These are phyloP conservation scores for Allomyces macrogynus DNA, from an alignment of 192 early-diverging fungal genomes.

Conservation along the genomic window DNA sequence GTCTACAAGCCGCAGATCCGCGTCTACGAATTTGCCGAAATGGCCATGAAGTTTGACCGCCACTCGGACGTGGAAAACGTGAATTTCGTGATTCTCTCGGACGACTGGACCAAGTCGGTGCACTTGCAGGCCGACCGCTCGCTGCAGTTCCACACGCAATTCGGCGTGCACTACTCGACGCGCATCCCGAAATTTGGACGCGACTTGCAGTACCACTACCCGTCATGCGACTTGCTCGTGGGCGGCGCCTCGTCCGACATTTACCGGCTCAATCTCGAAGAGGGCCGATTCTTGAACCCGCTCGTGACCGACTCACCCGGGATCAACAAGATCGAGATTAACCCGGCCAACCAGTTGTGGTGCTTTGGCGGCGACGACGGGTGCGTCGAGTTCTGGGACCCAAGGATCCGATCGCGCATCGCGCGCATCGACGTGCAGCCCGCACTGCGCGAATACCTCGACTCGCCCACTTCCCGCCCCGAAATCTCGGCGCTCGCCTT, in stretches of 20 bases:
- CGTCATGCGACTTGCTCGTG: constrained; percentile 76
- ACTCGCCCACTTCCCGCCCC: constrained; percentile 15
- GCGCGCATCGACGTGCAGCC: constrained; percentile 44
- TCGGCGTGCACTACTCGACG: constrained; percentile 81
- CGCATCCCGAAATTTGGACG: constrained; percentile 92
- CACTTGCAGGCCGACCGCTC: constrained; percentile 75
- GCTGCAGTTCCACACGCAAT: constrained; percentile 85
- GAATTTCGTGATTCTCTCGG: constrained; percentile 65
- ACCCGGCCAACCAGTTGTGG: constrained; percentile 82
- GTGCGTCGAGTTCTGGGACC: constrained; percentile 88
- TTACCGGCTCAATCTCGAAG: constrained; percentile 76
- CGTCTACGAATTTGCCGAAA: constrained; percentile 73
- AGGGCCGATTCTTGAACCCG: constrained; percentile 76
- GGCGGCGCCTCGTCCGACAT: constrained; percentile 61
- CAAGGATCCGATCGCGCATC: constrained; percentile 33
- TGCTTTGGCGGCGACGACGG: constrained; percentile 78
- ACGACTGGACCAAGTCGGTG: constrained; percentile 95
- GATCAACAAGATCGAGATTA: constrained; percentile 52
- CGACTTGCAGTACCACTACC: constrained; percentile 72
- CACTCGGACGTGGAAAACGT: constrained; percentile 88
- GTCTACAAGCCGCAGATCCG: constrained; percentile 97
- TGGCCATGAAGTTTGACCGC: constrained; percentile 96
- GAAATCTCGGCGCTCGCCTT: constrained; percentile 64
- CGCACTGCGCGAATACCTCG: constrained; percentile 8
- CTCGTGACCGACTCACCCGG: constrained; percentile 49